Evolutionary conservation across 169 alveolate species (phyloP), one percentile per base, ranked within the genome.

Genomic region (Pseudocohnilembus persalinus): DNA sequence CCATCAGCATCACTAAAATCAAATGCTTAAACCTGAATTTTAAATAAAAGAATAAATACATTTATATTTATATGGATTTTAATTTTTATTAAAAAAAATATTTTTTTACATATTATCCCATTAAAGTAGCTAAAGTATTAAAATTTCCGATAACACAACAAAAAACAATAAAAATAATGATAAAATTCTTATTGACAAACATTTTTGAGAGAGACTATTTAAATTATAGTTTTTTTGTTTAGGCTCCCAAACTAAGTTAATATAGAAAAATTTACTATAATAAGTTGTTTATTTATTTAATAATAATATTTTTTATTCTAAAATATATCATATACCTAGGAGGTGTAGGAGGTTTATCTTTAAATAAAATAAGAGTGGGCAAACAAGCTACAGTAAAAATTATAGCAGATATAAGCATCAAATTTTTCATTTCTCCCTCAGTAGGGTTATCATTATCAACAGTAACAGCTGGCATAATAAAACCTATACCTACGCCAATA

Each of bases 331-430:
- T 0, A 20, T 77, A 77, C 82, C 82, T 77, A 31, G 84, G 84
- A 29, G 84, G 76, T 29, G 76, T 79, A 20, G 35, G 31, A 28
- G 84, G 84, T 64, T 79, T 79, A 1, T 79, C 49, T 64, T 29
- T 79, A 49, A 79, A 79, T 28, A 79, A 79, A 0, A 79, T 49
- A 0, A 79, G 0, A 11, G 64, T 28, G 49, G 84, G 84, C 30
- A 64, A 30, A 0, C 29, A 35, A 29, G 29, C 33, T 64, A 64
- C 27, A 26, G 77, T 79, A 27, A 79, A 34, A 4, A 64, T 24
- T 28, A 79, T 64, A 79, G 84, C 84, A 49, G 34, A n/a, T 63
- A 68, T 29, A 15, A 79, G 49, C 84, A 79, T 79, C 63, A 79
- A 29, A 29, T 79, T n/a, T 11, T 49, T 28, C 16, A 79, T 73